phyloP scores from a whole-genome alignment of 75 land plant genomes.

The Sequoiadendron giganteum region DNA sequence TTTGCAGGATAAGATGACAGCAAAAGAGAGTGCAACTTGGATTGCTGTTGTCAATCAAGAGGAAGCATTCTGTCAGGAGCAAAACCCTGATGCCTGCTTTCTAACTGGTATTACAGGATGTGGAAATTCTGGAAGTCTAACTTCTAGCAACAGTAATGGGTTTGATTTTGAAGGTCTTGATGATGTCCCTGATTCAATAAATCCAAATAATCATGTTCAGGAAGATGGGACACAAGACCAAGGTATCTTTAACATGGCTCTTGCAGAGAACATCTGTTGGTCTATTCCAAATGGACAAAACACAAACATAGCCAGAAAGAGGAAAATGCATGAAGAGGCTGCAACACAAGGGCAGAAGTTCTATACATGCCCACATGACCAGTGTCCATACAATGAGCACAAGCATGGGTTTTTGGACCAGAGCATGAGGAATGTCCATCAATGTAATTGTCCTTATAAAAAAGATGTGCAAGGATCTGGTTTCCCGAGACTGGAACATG shows the following conservation, averaged over 20 bases:
- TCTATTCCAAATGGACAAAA: neutral
- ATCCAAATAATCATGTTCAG: slow-evolving; percentile 7
- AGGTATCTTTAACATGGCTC: neutral
- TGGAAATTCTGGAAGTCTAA: slow-evolving; percentile 15
- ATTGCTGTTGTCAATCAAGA: slow-evolving; percentile 74
- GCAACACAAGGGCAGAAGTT: slow-evolving; percentile 25
- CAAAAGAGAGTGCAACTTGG: slow-evolving; percentile 90
- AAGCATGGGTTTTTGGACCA: slow-evolving; percentile 41
- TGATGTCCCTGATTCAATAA: slow-evolving; percentile 22
- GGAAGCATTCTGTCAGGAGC: slow-evolving; percentile 47
- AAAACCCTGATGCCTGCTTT: slow-evolving; percentile 39
- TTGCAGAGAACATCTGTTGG: neutral
- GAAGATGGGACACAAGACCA: slow-evolving; percentile 1
- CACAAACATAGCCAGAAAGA: slow-evolving; percentile 21
- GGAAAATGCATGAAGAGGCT: slow-evolving; percentile 27
- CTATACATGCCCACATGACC: slow-evolving; percentile 40
- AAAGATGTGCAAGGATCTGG: neutral
- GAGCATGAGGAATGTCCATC: slow-evolving; percentile 47
- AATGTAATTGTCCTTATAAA: slow-evolving; percentile 31
- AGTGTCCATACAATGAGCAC: slow-evolving; percentile 43
- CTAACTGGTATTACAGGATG: slow-evolving; percentile 23
- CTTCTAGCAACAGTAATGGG: slow-evolving; percentile 55
- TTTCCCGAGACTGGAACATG: slow-evolving; percentile 5
- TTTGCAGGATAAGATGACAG: slow-evolving; percentile 94
- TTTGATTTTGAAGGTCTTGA: slow-evolving; percentile 82